Evolutionary conservation across 192 early-diverging fungal species (phyloP), one percentile per base, ranked within the genome.

Genomic region (Tieghemiomyces parasiticus): DNA sequence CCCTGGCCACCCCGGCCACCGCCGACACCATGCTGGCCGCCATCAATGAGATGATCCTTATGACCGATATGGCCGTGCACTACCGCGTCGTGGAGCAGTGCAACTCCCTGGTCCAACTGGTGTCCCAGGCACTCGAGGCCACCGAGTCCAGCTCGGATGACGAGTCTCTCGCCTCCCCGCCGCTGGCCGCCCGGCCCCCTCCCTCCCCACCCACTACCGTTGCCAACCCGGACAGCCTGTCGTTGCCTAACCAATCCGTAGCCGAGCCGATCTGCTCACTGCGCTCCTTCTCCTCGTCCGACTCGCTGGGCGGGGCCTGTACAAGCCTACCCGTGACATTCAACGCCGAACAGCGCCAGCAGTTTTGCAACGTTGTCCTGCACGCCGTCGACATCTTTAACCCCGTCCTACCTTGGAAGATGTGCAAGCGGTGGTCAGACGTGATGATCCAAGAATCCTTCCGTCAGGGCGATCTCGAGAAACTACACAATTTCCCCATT

Each of bases 351-450:
- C 82, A 88, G 54, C 73, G 85, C 10, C 78, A 84, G 58, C 65
- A 66, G 34, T 58, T 87, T 3, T 72, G 72, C 56, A 81, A 85
- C 61, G 75, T 83, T 22, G 65, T 92, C n/a, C 69, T 95, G 19
- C 92, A 95, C 58, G 86, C 87, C 0, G 89, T 90, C 35, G 91
- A 94, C 51, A 89, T 93, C 26, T 91, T 89, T 62, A 94, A 94
- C 59, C 79, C 90, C 0, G 80, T 87, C 30, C 74, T 90, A 51
- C 91, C 90, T 3, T 90, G 85, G 83, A 66, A 65, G 0, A 78
- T 92, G 59, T 93, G 89, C 71, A 86, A 89, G 63, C 80, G 74
- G 48, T 96, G 93, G 93, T 90, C 91, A 0, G 85, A 90, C 70
- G 63, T 87, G 50, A 86, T 96, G 10, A 83, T 89, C 4, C 65